These are phyloP conservation scores for Naegleria fowleri DNA, from an alignment of 208 protist genomes.

Conservation along the genomic window DNA sequence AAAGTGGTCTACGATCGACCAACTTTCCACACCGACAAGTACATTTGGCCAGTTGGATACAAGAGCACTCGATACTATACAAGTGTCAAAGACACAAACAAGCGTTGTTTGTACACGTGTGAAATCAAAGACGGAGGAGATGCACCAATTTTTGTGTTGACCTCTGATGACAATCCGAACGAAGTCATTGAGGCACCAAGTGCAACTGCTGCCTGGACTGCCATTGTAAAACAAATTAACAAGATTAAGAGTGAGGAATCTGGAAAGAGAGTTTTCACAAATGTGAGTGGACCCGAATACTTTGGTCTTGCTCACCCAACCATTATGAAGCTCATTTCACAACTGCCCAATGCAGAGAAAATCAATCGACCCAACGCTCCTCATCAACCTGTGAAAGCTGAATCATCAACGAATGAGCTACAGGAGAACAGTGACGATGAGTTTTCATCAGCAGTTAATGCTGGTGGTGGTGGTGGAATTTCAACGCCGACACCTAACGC, in stretches of 20 bases:
- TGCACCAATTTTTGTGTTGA: background rate
- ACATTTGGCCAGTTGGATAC: slow-evolving; percentile 22
- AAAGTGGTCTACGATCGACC: slow-evolving; percentile 25
- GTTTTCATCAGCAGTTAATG: too few species aligned
- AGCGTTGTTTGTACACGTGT: slow-evolving; percentile 16
- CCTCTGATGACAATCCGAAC: background rate
- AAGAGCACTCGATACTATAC: slow-evolving; percentile 11
- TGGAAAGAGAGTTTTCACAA: slow-evolving; percentile 24
- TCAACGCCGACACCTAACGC: background rate
- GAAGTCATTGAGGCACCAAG: background rate
- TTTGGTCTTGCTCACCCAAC: slow-evolving; percentile 15
- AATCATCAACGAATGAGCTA: background rate
- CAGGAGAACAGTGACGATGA: background rate
- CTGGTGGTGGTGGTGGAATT: too few species aligned
- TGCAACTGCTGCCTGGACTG: slow-evolving; percentile 19
- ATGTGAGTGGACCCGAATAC: slow-evolving; percentile 25
- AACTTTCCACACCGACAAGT: slow-evolving; percentile 15
- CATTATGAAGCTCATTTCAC: slow-evolving; percentile 16
- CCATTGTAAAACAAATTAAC: slow-evolving; percentile 20
- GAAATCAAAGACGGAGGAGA: slow-evolving; percentile 24
- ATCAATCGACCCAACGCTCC: background rate
- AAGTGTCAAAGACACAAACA: background rate
- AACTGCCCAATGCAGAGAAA: slow-evolving; percentile 24
- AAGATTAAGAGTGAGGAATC: slow-evolving; percentile 17
- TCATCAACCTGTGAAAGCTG: background rate